A percentile compares a stretch with the other conserved stretches of the same genome.
Evolutionary conservation across 75 land plant species (phyloP).

Genomic region (Picea glauca): DNA sequence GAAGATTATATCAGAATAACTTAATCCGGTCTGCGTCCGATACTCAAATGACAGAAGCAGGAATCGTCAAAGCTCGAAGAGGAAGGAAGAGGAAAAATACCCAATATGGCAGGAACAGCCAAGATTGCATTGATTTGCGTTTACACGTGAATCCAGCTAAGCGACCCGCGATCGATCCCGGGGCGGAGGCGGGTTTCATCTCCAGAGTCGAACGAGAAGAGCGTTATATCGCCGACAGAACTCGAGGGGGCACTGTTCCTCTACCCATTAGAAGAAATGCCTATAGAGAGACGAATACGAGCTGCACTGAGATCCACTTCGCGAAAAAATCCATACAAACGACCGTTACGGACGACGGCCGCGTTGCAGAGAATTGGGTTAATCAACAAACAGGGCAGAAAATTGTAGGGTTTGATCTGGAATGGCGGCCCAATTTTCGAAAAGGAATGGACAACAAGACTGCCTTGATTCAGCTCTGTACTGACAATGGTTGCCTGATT

Average conservation of each 20-base stretch:
- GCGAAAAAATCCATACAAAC: slow-evolving; percentile 14
- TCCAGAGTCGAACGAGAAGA: neutral
- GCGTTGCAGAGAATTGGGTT: slow-evolving; percentile 22
- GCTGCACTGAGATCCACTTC: neutral
- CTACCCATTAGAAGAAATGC: neutral
- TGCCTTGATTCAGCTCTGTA: slow-evolving; percentile 69
- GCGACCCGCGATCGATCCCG: too few relatives aligned
- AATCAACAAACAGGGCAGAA: slow-evolving; percentile 9
- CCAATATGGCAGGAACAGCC: too few relatives aligned
- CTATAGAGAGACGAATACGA: neutral
- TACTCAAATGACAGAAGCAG: too few relatives aligned
- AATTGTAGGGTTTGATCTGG: slow-evolving; percentile 72
- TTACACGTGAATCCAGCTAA: too few relatives aligned
- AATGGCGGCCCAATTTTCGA: slow-evolving; percentile 64
- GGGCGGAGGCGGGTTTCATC: neutral
- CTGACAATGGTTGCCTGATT: slow-evolving; percentile 60
- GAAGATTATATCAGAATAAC: too few relatives aligned
- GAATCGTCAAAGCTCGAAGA: too few relatives aligned
- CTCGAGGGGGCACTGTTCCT: neutral
- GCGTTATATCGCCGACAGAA: neutral
- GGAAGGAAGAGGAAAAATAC: too few relatives aligned
- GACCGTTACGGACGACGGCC: slow-evolving; percentile 20
- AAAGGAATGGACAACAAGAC: slow-evolving; percentile 37
- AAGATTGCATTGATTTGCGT: too few relatives aligned
- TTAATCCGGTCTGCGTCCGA: too few relatives aligned